Evolutionary conservation across 371 early-diverging fungal species (phyloP).

Genomic region (Dinochytrium kinnereticum): DNA sequence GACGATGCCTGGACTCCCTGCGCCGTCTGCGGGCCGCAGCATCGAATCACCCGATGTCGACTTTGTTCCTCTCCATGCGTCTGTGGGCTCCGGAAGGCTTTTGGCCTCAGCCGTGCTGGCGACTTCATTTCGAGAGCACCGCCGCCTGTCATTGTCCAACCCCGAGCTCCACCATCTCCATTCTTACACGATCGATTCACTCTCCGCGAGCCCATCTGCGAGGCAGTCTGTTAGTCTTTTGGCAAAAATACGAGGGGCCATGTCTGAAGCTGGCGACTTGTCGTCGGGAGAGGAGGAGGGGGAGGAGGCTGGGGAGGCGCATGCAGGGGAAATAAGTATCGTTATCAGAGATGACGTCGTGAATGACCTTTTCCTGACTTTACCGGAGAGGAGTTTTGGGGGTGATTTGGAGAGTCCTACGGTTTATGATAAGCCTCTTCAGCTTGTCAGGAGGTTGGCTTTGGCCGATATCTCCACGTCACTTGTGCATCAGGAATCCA

Average conservation of each 20-base stretch:
- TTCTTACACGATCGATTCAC: no score
- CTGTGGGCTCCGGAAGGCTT: no score
- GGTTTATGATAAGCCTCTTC: constrained; percentile 8
- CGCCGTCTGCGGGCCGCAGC: no score
- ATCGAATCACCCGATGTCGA: no score
- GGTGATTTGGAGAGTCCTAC: not conserved
- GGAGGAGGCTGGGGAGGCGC: not conserved
- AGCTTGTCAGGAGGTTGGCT: constrained; percentile 5
- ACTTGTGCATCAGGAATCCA: not conserved
- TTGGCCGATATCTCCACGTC: constrained; percentile 12
- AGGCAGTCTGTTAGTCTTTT: not conserved
- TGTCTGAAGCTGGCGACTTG: not conserved
- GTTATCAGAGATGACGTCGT: not conserved
- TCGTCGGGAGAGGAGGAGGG: not conserved
- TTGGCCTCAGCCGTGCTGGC: no score
- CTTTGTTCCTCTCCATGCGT: no score
- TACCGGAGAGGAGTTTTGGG: not conserved
- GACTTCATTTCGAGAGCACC: not conserved
- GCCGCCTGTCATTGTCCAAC: not conserved
- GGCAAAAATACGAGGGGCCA: not conserved
- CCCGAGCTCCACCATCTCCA: not conserved
- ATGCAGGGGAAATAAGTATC: not conserved
- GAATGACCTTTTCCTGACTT: not conserved
- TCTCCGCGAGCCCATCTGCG: no score
- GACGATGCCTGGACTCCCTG: no score